Base-by-base conservation (phyloP, 2,329 filamentous ascomycete species). In the Cladosporium halotolerans region DNA sequence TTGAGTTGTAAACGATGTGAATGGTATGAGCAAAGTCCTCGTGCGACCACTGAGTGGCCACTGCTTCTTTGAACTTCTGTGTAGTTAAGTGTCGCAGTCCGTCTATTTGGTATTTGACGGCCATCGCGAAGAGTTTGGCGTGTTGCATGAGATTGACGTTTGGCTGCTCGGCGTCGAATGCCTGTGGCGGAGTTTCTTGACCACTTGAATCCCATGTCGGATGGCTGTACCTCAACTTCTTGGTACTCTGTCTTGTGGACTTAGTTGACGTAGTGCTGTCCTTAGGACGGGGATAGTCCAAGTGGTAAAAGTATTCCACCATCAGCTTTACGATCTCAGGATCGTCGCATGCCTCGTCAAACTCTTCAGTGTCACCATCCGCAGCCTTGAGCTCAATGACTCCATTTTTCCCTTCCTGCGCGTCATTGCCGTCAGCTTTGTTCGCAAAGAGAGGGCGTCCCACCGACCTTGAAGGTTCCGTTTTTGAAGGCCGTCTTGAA, bases 71-170 rank as follows among this genome's bases (percentile, higher is more conserved):
- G 55, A 72, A 74, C 54, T 73, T 73, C 38, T 60, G 63, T 18
- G 65, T 62, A 16, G 72, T 65, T 18, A 73, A 66, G 3, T 62
- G 55, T 57, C 73, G 71, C n/a, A 74, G 63, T 45, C 67, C 70
- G 9, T 63, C 52, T 41, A 73, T 69, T 47, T 68, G 70, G 55
- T 59, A 60, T 69, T 74, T 74, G 60, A 73, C 69, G 14, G 72
- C 72, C 36, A 72, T 68, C 16, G 72, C 71, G 58, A 73, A 75
- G 36, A 74, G 68, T 54, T 69, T 70, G 41, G 71, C 69, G 54
- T 74, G 72, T 14, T 64, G n/a, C 9, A 33, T n/a, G 28, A 52
- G 34, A 3, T 63, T 52, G 72, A 53, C 10, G 70, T 62, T 32
- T 34, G 31, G 3, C 23, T 14, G 14, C n/a, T 10, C 13, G 9